phyloP scores from a whole-genome alignment of 1,284 basidiomycete species.

The Ganoderma resinaceum region DNA sequence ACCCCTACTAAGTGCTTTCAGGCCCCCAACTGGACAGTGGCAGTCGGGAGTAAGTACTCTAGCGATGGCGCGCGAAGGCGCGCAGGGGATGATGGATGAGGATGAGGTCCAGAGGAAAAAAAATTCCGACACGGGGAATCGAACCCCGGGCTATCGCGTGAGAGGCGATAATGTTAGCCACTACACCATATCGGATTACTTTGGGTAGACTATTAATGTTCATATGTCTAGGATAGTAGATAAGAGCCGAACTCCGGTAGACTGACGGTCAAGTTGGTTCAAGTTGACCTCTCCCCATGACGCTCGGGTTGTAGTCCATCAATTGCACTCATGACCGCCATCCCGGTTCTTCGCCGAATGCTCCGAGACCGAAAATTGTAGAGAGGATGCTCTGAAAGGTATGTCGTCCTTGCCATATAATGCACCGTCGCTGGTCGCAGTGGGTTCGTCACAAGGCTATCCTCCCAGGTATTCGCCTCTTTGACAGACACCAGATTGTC shows the following conservation, averaged over 20 bases:
- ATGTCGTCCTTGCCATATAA: background rate
- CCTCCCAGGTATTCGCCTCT: background rate
- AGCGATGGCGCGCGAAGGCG: no score
- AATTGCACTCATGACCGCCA: background rate
- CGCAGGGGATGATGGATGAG: no score
- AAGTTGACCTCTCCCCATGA: background rate
- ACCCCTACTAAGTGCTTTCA: no score
- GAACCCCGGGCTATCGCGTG: conserved; percentile 2
- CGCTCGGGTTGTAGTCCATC: background rate
- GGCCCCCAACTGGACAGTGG: no score
- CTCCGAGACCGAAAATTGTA: background rate
- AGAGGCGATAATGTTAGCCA: conserved; percentile 3
- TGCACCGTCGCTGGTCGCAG: background rate
- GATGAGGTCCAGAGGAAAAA: background rate
- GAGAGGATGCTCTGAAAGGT: background rate
- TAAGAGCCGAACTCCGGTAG: no score
- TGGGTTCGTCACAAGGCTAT: background rate
- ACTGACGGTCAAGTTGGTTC: no score
- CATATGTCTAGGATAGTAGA: no score
- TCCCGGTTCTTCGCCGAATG: background rate
- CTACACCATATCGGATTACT: background rate
- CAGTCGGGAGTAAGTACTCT: no score
- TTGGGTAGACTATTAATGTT: background rate
- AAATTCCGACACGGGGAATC: background rate
- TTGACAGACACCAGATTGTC: no score